Base-by-base conservation (phyloP, 345 rosid genomes). In the Erodium maritimum region DNA sequence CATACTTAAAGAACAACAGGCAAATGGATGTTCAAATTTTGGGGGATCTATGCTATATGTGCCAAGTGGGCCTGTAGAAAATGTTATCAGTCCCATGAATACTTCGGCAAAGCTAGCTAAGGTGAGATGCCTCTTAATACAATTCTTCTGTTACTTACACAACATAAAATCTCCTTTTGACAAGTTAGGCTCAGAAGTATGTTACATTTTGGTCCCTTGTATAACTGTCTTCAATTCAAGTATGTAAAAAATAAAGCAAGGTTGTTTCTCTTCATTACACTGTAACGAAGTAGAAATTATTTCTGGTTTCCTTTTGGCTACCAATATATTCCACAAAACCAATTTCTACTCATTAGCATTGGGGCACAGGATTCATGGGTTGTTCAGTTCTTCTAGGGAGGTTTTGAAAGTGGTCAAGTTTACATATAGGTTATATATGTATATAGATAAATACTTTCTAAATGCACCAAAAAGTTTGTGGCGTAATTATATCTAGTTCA, bases 1-100 rank as follows among this genome's bases (percentile, higher is more conserved):
- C 60, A 21, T 72, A 24, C 71, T 80, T 62, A 78, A 77, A 67
- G 94, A 78, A 66, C 55, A 66, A 61, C 82, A 75, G 65, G 69
- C 72, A 52, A 78, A 75, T 61, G 86, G 82, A 55, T 63, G 69
- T 56, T 23, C 78, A 48, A 72, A 78, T 72, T 61, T 62, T 71
- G 80, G 76, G 58, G 80, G 65, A 18, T 64, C 85, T 42, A 57
- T 69, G 59, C 63, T 75, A 29, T 70, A 72, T 67, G 71, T 74
- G 78, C 58, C 88, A 62, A 64, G 62, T 61, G 82, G 75, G 67
- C 79, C 59, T 57, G 57, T 58, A 17, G 85, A 79, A 62, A 73
- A 61, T 67, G 72, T 62, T 18, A 65, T 23, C 19, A 65, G 53
- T 61, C 70, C 88, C 50, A 48, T 59, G 61, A 82, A 73, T 73